Percentiles rank a stretch among this genome's conserved stretches.
These are phyloP conservation scores for Juglanconis oblonga DNA, from an alignment of 2,329 filamentous ascomycete genomes.

Conservation along the genomic window DNA sequence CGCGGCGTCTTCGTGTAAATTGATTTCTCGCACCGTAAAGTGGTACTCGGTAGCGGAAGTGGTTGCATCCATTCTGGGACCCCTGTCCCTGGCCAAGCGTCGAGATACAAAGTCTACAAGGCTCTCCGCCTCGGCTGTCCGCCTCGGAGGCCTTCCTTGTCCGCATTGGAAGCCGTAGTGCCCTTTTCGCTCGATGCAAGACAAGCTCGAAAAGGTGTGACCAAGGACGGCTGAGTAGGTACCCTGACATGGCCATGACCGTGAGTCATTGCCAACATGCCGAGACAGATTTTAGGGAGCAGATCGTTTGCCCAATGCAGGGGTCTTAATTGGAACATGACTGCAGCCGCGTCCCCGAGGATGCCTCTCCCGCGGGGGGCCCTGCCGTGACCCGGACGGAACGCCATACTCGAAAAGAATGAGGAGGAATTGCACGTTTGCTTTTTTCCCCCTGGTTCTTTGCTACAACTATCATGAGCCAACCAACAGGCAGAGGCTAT, in stretches of 20 bases:
- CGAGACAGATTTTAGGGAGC: slow-evolving; percentile 9
- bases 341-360: slow-evolving; percentile 7
- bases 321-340: slow-evolving; percentile 16
- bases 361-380: slow-evolving; percentile 6
- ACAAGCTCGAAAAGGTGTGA: slow-evolving; percentile 8
- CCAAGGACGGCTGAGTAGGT: neutral
- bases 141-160: too few species aligned
- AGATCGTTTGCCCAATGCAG: slow-evolving; percentile 9
- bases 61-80: slow-evolving; percentile 12
- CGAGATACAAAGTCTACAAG: too few species aligned
- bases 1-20: slow-evolving; percentile 30
- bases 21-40: slow-evolving; percentile 22
- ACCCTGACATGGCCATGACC: neutral
- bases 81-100: slow-evolving; percentile 1
- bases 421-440: neutral
- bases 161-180: neutral
- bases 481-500: too few species aligned
- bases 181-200: slow-evolving; percentile 1
- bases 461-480: neutral
- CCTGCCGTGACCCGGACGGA: neutral
- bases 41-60: neutral
- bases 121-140: too few species aligned
- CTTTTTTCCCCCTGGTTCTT: neutral
- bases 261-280: slow-evolving; percentile 16
- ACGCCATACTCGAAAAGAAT: slow-evolving; percentile 2